Conservation (phyloP, 2,329 filamentous ascomycete genomes). For the Celoporthe dispersa region DNA sequence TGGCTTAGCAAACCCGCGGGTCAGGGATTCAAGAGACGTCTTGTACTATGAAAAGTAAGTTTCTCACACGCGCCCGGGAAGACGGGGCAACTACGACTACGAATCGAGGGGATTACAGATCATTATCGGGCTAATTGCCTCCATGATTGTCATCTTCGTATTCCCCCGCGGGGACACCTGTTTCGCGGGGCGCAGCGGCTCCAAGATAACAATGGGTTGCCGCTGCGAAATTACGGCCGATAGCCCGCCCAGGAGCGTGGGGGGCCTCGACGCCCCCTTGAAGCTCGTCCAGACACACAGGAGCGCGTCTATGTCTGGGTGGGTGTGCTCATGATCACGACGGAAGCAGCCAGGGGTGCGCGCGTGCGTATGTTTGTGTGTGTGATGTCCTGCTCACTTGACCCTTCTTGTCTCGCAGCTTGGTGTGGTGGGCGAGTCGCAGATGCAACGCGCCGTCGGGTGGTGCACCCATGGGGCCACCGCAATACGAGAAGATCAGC, state of each 20-base stretch:
- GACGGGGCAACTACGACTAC: not conserved
- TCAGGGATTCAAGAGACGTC: not conserved
- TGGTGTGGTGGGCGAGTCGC: not conserved
- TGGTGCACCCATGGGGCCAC: not conserved
- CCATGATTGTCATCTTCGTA: slow-evolving; percentile 7
- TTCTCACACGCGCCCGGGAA: no score
- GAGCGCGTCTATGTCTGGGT: not conserved
- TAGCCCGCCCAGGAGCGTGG: slow-evolving; percentile 9
- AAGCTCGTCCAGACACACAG: not conserved
- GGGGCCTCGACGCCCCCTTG: not conserved
- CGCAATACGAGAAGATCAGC: slow-evolving; percentile 3
- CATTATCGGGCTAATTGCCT: not conserved
- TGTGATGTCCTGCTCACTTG: slow-evolving; percentile 9
- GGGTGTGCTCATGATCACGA: not conserved
- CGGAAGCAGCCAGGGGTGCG: not conserved
- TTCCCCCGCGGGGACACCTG: slow-evolving; percentile 11
- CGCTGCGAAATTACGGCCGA: slow-evolving; percentile 13
- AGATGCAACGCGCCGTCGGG: slow-evolving; percentile 4
- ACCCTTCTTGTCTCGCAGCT: not conserved
- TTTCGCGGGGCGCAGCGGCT: slow-evolving; percentile 11
- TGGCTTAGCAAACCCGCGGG: not conserved
- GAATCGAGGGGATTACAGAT: not conserved
- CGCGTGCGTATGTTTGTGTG: not conserved
- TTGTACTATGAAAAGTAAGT: not conserved
- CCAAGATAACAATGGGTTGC: slow-evolving; percentile 17